These are phyloP conservation scores for Diaporthe batatas DNA, from an alignment of 2,329 filamentous ascomycete genomes.

Conservation along the genomic window DNA sequence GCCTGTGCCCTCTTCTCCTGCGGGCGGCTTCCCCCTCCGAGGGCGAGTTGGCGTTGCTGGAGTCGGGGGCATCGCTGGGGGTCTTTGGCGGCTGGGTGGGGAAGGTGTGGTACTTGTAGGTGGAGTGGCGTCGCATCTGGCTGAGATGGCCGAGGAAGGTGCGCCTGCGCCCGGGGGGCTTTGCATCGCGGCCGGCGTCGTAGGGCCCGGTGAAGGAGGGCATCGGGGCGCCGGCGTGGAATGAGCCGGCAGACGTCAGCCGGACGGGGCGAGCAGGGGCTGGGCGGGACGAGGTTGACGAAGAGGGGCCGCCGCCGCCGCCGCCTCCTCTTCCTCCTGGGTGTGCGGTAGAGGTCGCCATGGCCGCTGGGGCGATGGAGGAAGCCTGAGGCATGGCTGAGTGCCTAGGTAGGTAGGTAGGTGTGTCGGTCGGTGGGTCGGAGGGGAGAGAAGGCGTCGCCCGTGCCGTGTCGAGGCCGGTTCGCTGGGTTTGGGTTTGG, in stretches of 20 bases:
- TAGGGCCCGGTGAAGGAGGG: conserved; percentile 51
- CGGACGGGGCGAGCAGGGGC: conserved; percentile 35
- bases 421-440: too few relatives aligned
- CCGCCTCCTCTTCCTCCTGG: neutral
- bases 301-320: neutral
- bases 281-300: conserved; percentile 29
- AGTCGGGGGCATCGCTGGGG: conserved; percentile 65
- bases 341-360: conserved; percentile 12
- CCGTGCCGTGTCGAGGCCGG: neutral
- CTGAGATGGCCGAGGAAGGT: conserved; percentile 38
- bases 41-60: conserved; percentile 44
- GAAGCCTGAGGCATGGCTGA: conserved; percentile 35
- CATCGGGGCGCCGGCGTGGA: conserved; percentile 66
- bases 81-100: conserved; percentile 79
- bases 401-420: neutral
- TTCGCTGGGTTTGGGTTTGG: neutral
- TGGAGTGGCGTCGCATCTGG: conserved; percentile 55
- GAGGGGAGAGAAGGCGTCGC: too few relatives aligned
- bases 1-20: conserved; percentile 19
- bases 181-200: conserved; percentile 42
- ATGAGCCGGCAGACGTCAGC: conserved; percentile 59
- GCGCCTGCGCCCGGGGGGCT: conserved; percentile 22
- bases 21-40: conserved; percentile 30
- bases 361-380: conserved; percentile 25
- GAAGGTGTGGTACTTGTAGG: conserved; percentile 83